These are phyloP conservation scores for Trichophyton simii DNA, from an alignment of 2,329 filamentous ascomycete species.

Conservation along the genomic window DNA sequence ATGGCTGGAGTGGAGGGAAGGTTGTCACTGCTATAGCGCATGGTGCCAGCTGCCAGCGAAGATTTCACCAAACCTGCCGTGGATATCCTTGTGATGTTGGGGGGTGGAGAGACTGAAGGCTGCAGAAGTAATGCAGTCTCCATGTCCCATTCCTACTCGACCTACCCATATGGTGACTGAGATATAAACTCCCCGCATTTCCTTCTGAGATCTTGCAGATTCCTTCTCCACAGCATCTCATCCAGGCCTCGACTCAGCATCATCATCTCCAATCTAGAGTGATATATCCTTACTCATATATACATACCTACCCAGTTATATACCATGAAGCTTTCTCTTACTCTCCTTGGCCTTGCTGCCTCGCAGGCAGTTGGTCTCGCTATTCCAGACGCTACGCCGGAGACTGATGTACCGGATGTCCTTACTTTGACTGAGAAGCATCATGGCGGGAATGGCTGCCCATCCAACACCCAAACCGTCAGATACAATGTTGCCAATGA, in stretches of 20 bases:
- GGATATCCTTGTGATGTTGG: neutral
- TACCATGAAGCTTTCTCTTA: slow-evolving; percentile 2
- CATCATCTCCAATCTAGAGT: neutral
- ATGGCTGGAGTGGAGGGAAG: neutral
- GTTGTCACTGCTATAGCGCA: neutral
- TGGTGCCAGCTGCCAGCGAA: neutral
- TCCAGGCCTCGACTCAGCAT: neutral
- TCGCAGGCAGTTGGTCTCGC: neutral
- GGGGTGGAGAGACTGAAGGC: neutral
- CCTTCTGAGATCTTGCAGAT: neutral
- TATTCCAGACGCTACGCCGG: neutral
- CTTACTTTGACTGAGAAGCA: neutral
- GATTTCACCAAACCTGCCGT: neutral
- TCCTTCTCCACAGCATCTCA: neutral
- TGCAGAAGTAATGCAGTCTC: neutral
- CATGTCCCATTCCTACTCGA: neutral
- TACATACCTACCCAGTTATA: neutral
- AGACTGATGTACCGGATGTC: neutral
- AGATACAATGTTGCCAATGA: neutral
- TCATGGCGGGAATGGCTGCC: neutral
- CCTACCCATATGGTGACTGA: neutral
- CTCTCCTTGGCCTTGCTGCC: slow-evolving; percentile 2
- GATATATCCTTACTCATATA: neutral
- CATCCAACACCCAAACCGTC: neutral
- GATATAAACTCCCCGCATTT: slow-evolving; percentile 4